Evolutionary conservation across 768 basidiomycete species (phyloP), one percentile per base, ranked within the genome.

Genomic region (Serendipita indica): DNA sequence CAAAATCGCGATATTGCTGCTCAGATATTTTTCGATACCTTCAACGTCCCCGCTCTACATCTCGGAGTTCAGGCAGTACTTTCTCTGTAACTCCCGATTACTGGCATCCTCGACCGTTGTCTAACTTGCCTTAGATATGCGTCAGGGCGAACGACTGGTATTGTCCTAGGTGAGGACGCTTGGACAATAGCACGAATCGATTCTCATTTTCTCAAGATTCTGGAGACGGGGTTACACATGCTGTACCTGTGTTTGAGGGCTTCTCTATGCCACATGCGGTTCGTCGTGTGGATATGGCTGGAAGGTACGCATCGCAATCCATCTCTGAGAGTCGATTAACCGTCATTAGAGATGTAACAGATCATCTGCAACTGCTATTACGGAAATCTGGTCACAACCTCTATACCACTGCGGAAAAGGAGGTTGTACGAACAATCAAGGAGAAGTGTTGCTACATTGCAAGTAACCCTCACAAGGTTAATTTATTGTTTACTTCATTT

Each of bases 201-300:
- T n/a, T n/a, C n/a, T n/a, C n/a, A n/a, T n/a, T n/a, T n/a, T n/a
- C n/a, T n/a, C n/a, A n/a, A n/a, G 96, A 99, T 69, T 98, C 94
- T 3, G 96, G 96, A 10, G 96, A 99, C 67, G 96, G 96, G 27
- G 96, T 99, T 5, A 98, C 96, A 22, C 96, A 99, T 62, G 90
- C 96, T 13, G 96, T 99, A 2, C 96, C 96, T 2, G 93, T 99
- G 16, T 99, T 93, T 66, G 96, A 99, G 67, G 96, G 96, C 0
- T 98, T 98, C 75, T 93, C 91, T 3, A 97, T 98, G 90, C 92
- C 93, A 39, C 93, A 98, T 69, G 94, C 96, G 37, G 93, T 98
- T 63, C 82, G 91, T 39, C 79, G 96, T 64, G 87, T 99, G 43
- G 96, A 99, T 68, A 82, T 99, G 14, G 96, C 96, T 34, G 96